Percentiles rank a stretch among this genome's conserved stretches.
Conservation (phyloP, 2,329 filamentous ascomycete genomes). For the Fusarium bactridioides region DNA sequence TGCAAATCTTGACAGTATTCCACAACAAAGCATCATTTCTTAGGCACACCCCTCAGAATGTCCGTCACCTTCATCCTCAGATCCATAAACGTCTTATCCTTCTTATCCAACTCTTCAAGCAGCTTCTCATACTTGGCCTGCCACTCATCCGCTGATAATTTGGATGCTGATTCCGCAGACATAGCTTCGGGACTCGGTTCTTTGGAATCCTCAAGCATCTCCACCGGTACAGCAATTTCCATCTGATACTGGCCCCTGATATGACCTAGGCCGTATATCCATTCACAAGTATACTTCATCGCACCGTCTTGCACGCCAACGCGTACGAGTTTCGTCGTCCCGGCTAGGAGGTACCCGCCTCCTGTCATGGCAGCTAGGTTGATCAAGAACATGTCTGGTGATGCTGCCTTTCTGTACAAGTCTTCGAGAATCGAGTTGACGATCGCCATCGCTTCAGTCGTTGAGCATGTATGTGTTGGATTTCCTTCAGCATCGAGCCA, state of each 20-base stretch:
- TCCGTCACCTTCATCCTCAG: conserved; percentile 55
- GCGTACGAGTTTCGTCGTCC: conserved; percentile 52
- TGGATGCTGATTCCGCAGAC: conserved; percentile 2
- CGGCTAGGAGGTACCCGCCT: conserved; percentile 58
- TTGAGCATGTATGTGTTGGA: conserved; percentile 51
- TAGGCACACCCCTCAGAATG: conserved; percentile 39
- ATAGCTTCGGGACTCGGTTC: conserved; percentile 26
- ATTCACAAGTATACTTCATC: conserved; percentile 60
- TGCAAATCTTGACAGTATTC: neutral
- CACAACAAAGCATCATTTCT: conserved; percentile 30
- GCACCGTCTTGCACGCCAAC: conserved; percentile 52
- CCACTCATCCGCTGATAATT: conserved; percentile 54
- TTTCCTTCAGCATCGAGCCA: conserved; percentile 61
- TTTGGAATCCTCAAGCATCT: conserved; percentile 49
- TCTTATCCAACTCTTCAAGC: conserved; percentile 65
- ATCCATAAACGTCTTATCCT: conserved; percentile 60
- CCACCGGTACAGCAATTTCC: conserved; percentile 56
- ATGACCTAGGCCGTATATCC: conserved; percentile 64
- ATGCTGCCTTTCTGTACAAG: conserved; percentile 59
- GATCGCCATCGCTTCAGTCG: conserved; percentile 64
- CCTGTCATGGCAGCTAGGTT: conserved; percentile 67
- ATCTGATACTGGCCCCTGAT: conserved; percentile 62
- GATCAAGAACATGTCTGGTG: conserved; percentile 64
- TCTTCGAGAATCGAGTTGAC: conserved; percentile 61
- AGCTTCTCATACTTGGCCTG: conserved; percentile 64